phyloP scores from a whole-genome alignment of 1,139 yeast genomes.

The Pneumocystis oryctolagi region DNA sequence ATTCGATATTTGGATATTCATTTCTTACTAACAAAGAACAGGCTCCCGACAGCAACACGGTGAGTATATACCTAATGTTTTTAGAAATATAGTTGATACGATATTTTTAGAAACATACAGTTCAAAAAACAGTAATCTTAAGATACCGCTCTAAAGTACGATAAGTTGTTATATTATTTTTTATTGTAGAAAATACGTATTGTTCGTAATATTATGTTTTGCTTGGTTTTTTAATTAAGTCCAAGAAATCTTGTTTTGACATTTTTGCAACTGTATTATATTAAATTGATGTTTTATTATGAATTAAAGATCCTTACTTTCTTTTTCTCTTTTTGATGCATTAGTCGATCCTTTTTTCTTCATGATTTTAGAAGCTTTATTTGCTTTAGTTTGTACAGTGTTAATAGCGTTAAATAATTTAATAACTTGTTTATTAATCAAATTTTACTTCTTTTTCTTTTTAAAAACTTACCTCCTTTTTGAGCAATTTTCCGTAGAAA shows the following conservation, averaged over 20 bases:
- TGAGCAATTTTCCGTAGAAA: constrained; percentile 72
- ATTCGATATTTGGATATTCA: not conserved
- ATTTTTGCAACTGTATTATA: constrained; percentile 7
- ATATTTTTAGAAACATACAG: not conserved
- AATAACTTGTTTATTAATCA: constrained; percentile 31
- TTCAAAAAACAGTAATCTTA: not conserved
- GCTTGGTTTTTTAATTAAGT: constrained; percentile 8
- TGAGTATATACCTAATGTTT: not conserved
- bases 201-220: not conserved
- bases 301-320: constrained; percentile 5
- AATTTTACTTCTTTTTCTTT: not conserved
- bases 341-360: constrained; percentile 3
- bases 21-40: not conserved
- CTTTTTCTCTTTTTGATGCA: constrained; percentile 1
- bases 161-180: not conserved
- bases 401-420: constrained; percentile 80
- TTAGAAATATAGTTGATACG: not conserved
- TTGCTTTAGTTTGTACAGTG: constrained; percentile 59
- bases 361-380: constrained; percentile 21
- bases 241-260: constrained; percentile 11
- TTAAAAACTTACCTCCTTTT: constrained; percentile 42
- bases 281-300: constrained; percentile 2
- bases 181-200: not conserved
- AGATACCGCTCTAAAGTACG: not conserved
- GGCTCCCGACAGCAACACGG: not conserved